Evolutionary conservation across 805 yeast genomes (phyloP).

Genomic region (Yarrowia porcina): DNA sequence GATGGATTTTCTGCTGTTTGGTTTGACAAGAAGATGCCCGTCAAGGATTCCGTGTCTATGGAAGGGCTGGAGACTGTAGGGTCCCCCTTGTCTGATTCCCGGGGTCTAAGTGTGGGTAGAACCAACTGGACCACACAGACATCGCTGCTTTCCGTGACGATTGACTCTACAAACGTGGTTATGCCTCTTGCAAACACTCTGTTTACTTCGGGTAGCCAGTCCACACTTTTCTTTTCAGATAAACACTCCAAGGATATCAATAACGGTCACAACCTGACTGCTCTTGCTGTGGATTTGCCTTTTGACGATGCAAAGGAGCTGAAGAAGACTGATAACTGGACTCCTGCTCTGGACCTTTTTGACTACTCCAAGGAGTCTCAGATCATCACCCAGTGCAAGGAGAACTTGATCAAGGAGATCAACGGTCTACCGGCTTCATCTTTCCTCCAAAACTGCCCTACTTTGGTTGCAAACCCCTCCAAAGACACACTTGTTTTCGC

Average conservation of each 20-base stretch:
- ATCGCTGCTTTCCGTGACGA: conserved; percentile 27
- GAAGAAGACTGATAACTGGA: background rate
- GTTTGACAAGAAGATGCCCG: conserved; percentile 27
- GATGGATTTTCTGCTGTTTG: conserved; percentile 35
- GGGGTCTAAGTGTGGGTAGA: conserved; percentile 28
- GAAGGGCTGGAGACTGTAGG: conserved; percentile 15
- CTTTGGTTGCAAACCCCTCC: conserved; percentile 26
- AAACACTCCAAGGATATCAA: background rate
- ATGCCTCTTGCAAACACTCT: conserved; percentile 39
- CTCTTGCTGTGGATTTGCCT: conserved; percentile 8
- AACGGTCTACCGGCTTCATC: conserved; percentile 56
- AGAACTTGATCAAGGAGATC: conserved; percentile 58
- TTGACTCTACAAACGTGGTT: conserved; percentile 29
- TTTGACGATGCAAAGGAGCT: background rate
- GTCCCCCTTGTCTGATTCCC: background rate
- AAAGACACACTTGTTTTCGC: conserved; percentile 28
- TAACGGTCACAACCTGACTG: background rate
- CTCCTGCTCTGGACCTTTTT: conserved; percentile 26
- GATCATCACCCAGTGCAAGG: conserved; percentile 49
- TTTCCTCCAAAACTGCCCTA: conserved; percentile 43
- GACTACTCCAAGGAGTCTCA: conserved; percentile 36
- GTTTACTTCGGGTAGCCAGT: conserved; percentile 34
- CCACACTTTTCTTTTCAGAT: conserved; percentile 27
- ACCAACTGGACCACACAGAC: conserved; percentile 28
- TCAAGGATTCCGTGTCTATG: conserved; percentile 31